These are phyloP conservation scores for Setaria italica DNA, from an alignment of 202 grass and related monocot genomes.

Conservation along the genomic window DNA sequence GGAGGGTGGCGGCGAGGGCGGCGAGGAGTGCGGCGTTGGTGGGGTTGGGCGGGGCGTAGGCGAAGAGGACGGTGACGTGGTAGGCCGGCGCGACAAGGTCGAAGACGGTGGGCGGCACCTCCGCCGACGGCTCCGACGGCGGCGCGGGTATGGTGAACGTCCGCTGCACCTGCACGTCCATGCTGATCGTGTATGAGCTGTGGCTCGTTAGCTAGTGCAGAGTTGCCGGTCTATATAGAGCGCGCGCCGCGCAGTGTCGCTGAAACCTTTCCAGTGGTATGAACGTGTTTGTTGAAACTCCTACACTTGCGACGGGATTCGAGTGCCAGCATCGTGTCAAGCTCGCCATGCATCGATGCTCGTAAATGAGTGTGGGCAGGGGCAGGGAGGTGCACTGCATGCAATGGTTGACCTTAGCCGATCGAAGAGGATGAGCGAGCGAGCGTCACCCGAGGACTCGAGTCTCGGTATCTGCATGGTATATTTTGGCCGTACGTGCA, in stretches of 20 bases:
- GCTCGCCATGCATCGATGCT: slow-evolving; percentile 12
- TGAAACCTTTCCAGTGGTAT: too few relatives aligned
- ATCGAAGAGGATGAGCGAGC: neutral
- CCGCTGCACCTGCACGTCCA: slow-evolving; percentile 61
- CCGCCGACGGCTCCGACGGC: neutral
- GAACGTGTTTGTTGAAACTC: too few relatives aligned
- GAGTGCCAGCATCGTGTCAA: neutral
- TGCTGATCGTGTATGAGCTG: neutral
- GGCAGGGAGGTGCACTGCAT: neutral
- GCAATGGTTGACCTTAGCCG: neutral
- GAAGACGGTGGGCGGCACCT: slow-evolving; percentile 51
- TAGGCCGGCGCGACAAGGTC: slow-evolving; percentile 49
- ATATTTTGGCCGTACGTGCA: neutral
- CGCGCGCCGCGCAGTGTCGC: neutral
- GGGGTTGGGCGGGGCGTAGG: slow-evolving; percentile 56
- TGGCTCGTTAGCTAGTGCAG: neutral
- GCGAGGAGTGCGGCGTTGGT: slow-evolving; percentile 30
- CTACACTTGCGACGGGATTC: neutral
- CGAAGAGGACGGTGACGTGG: slow-evolving; percentile 55
- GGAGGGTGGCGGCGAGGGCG: slow-evolving; percentile 52
- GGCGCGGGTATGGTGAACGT: slow-evolving; percentile 37
- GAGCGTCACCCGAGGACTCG: neutral
- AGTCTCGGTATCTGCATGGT: neutral
- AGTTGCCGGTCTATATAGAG: slow-evolving; percentile 13
- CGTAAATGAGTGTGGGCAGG: neutral